Base-by-base conservation (phyloP, 805 yeast genomes). In the Starmerella riodocensis region DNA sequence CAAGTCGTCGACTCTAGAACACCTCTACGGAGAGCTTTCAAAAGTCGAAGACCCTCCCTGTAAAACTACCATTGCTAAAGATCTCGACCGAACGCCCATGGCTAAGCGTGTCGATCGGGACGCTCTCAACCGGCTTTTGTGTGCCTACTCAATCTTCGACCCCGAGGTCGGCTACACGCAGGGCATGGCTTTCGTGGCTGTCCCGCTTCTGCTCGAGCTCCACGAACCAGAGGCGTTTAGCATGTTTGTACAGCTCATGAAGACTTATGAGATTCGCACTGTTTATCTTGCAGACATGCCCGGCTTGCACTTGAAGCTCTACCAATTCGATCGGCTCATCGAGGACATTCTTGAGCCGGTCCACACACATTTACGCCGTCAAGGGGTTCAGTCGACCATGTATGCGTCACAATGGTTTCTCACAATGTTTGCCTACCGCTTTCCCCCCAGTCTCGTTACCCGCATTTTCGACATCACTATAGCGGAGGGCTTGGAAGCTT, bases 331-430 rank as follows among this genome's bases (percentile, higher is more conserved):
- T 56, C 69, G 96, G 40, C 59, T 88, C 36, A 54, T 91, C 27
- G 96, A 86, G 56, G 88, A 76, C 47, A 60, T 66, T 32, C 63
- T 76, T 17, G 97, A 97, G 0, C 64, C 65, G 6, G 65, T 91
- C 34, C 73, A 73, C 55, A 70, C 71, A 34, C 97, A 91, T 63
- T 63, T 91, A 50, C 67, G 70, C 21, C 74, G 85, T 46, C 93
- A 88, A 58, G 96, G 96, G 5, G 75, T 91, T 19, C 71, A 78
- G 45, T 80, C 94, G 3, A 78, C 93, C 18, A 88, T 88, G 97
- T 91, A 83, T 64, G 97, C 96, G 0, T 77, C 94, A 2, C 97
- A 91, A 60, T 91, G 98, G 98, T 88, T 91, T 54, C 67, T 91
- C 51, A 91, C 97, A 0, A 70, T 91, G 48, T 91, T 91, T 61